Conservation (phyloP, 2,329 filamentous ascomycete species). For the Colletotrichum plurivorum region DNA sequence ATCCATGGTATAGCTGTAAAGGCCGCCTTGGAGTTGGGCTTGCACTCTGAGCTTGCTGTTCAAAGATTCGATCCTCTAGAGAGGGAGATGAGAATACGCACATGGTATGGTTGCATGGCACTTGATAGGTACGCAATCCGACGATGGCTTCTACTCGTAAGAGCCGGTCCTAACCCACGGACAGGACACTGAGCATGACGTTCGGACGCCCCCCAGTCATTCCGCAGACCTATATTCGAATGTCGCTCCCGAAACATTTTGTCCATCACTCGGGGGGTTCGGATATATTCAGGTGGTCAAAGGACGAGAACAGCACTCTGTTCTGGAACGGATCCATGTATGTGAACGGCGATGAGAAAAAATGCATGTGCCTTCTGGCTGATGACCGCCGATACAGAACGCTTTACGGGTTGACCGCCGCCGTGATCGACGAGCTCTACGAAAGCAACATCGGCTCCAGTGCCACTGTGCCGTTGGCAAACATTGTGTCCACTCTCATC, state of each 20-base stretch:
- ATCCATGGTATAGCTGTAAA: conserved; percentile 67
- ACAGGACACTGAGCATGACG: conserved; percentile 64
- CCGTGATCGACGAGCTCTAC: conserved; percentile 57
- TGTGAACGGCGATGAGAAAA: conserved; percentile 20
- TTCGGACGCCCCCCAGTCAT: conserved; percentile 64
- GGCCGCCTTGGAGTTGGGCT: conserved; percentile 64
- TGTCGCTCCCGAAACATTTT: conserved; percentile 51
- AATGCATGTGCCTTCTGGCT: not conserved
- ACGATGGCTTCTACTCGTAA: not conserved
- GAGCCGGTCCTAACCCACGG: not conserved
- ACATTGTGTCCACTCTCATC: conserved; percentile 53
- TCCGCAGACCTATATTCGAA: conserved; percentile 57
- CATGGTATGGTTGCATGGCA: conserved; percentile 64
- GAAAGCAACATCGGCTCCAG: conserved; percentile 59
- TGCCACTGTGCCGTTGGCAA: conserved; percentile 42
- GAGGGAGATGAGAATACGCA: conserved; percentile 61
- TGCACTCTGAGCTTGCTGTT: conserved; percentile 60
- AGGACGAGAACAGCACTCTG: conserved; percentile 29
- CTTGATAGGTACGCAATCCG: conserved; percentile 55
- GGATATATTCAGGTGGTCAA: conserved; percentile 20
- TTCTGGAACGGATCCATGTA: conserved; percentile 54
- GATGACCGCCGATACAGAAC: conserved; percentile 41
- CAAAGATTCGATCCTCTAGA: conserved; percentile 55
- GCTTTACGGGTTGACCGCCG: conserved; percentile 52
- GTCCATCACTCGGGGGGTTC: not conserved